A percentile compares a stretch with the other conserved stretches of the same genome.
Evolutionary conservation across 108 stramenopile genomes (phyloP).

Genomic region (Schizochytrium sp.): DNA sequence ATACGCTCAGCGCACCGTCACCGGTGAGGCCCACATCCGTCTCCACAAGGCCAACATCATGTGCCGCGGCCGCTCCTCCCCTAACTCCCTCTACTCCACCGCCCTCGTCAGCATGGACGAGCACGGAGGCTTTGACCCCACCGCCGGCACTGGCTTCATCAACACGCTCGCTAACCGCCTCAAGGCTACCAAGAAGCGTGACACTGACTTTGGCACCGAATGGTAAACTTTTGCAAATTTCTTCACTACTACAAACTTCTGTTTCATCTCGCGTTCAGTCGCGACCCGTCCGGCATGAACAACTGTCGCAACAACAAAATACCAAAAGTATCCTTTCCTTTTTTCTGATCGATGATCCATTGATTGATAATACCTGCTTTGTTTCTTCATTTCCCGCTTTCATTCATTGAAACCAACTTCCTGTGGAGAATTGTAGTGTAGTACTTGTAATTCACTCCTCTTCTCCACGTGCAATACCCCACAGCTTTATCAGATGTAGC

Average conservation of each 20-base stretch:
- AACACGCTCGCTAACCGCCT: constrained; percentile 96
- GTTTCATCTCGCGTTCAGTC: too few relatives aligned
- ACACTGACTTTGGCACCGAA: not conserved
- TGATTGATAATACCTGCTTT: too few relatives aligned
- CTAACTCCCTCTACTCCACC: constrained; percentile 93
- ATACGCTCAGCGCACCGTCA: constrained; percentile 89
- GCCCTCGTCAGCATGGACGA: constrained; percentile 98
- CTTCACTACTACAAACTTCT: too few relatives aligned
- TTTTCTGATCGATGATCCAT: too few relatives aligned
- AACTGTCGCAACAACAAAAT: not conserved
- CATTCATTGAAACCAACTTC: too few relatives aligned
- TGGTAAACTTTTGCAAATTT: not conserved
- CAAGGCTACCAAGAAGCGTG: constrained; percentile 84
- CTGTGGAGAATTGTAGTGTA: too few relatives aligned
- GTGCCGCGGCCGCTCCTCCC: constrained; percentile 83
- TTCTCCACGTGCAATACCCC: too few relatives aligned
- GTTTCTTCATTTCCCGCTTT: too few relatives aligned
- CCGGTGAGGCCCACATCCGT: constrained; percentile 87
- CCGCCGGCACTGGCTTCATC: constrained; percentile 97
- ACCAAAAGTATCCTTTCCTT: too few relatives aligned
- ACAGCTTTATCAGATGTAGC: too few relatives aligned
- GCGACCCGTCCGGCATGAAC: too few relatives aligned
- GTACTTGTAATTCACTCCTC: too few relatives aligned
- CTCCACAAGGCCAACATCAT: constrained; percentile 96
- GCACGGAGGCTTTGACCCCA: constrained; percentile 97